Percentiles rank a stretch among this genome's conserved stretches.
Conservation (phyloP, 2,329 filamentous ascomycete species). For the Trichoderma sp. region DNA sequence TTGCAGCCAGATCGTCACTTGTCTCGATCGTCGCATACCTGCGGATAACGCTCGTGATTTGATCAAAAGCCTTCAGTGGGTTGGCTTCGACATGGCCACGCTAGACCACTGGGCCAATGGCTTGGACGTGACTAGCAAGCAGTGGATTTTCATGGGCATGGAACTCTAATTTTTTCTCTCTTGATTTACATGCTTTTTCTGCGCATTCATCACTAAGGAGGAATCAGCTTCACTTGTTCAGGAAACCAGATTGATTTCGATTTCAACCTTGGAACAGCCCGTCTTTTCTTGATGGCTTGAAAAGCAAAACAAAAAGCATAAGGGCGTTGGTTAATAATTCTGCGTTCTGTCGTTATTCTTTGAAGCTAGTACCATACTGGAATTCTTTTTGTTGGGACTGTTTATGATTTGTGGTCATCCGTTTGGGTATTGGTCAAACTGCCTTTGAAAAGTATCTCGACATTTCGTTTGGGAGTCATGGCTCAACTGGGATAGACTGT, state of each 20-base stretch:
- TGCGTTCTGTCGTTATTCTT: neutral
- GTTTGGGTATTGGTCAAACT: neutral
- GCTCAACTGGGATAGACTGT: conserved; percentile 10
- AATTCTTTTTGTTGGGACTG: neutral
- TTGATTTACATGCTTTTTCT: conserved; percentile 20
- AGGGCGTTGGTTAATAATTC: conserved; percentile 3
- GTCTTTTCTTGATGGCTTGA: neutral
- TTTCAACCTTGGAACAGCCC: neutral
- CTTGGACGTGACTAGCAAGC: conserved; percentile 65
- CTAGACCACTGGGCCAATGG: conserved; percentile 70
- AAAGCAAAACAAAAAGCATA: neutral
- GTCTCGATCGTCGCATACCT: conserved; percentile 69
- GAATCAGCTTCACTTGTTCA: neutral
- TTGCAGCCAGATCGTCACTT: conserved; percentile 75
- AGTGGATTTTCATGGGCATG: conserved; percentile 87
- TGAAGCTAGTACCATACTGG: neutral
- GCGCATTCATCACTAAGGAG: neutral
- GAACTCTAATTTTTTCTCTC: conserved; percentile 61
- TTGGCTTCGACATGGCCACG: conserved; percentile 81
- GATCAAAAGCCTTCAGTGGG: conserved; percentile 85
- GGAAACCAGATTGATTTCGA: neutral
- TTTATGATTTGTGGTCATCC: neutral
- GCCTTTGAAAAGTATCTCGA: neutral
- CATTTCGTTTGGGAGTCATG: conserved; percentile 5
- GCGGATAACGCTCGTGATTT: conserved; percentile 62